phyloP scores from a whole-genome alignment of 139 green algal genomes.

The Axilococcus clingmanii region DNA sequence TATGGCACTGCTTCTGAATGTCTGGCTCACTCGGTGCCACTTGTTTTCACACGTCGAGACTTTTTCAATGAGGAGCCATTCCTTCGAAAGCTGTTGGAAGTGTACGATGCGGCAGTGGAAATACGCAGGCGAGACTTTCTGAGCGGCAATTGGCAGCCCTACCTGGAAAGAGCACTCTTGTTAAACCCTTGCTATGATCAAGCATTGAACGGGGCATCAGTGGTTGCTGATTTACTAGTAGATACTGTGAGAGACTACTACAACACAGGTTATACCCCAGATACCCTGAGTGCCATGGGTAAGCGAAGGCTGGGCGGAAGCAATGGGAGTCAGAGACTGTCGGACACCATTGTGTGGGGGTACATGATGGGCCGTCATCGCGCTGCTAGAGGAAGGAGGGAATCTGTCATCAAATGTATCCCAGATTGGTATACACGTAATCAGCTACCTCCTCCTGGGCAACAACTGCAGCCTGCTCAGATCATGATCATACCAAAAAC shows the following conservation, averaged over 20 bases:
- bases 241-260: background rate
- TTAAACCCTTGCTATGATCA: constrained; percentile 6
- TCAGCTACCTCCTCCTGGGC: background rate
- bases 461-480: too few relatives aligned
- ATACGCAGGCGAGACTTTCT: constrained; percentile 47
- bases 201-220: constrained; percentile 34
- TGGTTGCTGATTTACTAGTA: constrained; percentile 2
- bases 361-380: constrained; percentile 44
- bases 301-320: background rate
- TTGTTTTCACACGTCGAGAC: constrained; percentile 61
- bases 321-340: constrained; percentile 17
- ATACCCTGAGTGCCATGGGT: too few relatives aligned
- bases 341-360: constrained; percentile 49
- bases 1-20: constrained; percentile 55
- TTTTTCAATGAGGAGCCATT: constrained; percentile 71
- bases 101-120: constrained; percentile 3
- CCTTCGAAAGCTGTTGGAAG: constrained; percentile 50
- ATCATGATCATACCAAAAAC: too few relatives aligned
- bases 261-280: background rate
- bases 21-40: constrained; percentile 33
- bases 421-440: constrained; percentile 43
- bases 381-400: background rate
- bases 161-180: constrained; percentile 34
- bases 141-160: constrained; percentile 44
- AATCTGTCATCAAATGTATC: too few relatives aligned